Evolutionary conservation across 352 stramenopile genomes (phyloP), one percentile per base, ranked within the genome.

Genomic region (Blastocystis sp.): DNA sequence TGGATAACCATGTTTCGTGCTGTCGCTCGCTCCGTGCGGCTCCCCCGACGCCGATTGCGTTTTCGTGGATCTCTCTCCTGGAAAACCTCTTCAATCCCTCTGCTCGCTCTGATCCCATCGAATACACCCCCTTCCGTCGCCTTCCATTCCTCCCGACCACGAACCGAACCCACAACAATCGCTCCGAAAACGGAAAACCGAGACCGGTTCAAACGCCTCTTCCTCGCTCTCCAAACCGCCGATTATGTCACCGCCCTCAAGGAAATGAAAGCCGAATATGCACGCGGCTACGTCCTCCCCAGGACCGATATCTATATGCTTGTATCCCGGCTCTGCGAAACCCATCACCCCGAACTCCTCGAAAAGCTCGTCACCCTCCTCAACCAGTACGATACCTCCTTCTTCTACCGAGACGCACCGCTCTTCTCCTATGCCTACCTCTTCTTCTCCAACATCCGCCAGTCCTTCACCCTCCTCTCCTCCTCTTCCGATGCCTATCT

Each of bases 371-470:
- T 64, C 27, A 6, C 69, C 21, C 16, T 81, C 4, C 11, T 81
- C 11, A 44, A 54, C 6, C 21, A 2, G 1, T 51, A 4, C 0
- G 51, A 81, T 38, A 14, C 67, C 4, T 29, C 9, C 4, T 57
- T 81, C 53, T 29, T 63, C 24, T 29, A 48, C 21, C 16, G 40
- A 59, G 21, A 63, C 14, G 34, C 69, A 24, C 49, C 69, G 16
- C 36, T 81, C 7, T 64, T 81, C 6, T 81, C 44, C 38, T 81
- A 81, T 61, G 48, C 38, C 21, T 32, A 63, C 8, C 53, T 81
- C n/a, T 42, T 81, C 21, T 48, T 24, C n/a, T 21, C 21, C 1
- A 44, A 81, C 24, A 65, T 63, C 1, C 21, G 7, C 11, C 21
- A 46, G n/a, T 48, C 69, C 6, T 81, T 63, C 40, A 63, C 63